phyloP scores from a whole-genome alignment of 2,329 filamentous ascomycete species.

The Nemania sp. region DNA sequence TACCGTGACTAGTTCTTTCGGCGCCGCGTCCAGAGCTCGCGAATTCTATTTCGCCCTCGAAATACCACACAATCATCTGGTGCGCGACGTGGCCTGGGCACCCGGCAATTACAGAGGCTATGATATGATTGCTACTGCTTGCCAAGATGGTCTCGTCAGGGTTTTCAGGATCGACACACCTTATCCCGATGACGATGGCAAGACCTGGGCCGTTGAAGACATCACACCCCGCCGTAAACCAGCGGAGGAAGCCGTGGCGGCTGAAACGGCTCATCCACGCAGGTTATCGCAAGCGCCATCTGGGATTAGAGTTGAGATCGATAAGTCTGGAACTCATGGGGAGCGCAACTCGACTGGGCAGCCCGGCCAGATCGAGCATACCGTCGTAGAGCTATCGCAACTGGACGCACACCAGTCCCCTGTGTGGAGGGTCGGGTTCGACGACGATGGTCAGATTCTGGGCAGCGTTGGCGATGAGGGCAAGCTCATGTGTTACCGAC shows the following conservation, averaged over 20 bases:
- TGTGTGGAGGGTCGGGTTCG: slow-evolving; percentile 76
- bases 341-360: slow-evolving; percentile 59
- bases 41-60: slow-evolving; percentile 86
- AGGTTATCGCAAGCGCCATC: slow-evolving; percentile 46
- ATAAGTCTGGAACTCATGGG: slow-evolving; percentile 51
- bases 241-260: slow-evolving; percentile 7
- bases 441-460: slow-evolving; percentile 70
- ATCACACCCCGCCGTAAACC: slow-evolving; percentile 44
- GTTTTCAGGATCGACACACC: slow-evolving; percentile 81
- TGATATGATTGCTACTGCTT: slow-evolving; percentile 88
- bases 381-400: slow-evolving; percentile 64
- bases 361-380: slow-evolving; percentile 68
- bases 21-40: slow-evolving; percentile 60
- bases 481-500: slow-evolving; percentile 63
- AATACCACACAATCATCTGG: slow-evolving; percentile 73
- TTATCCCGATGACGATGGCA: slow-evolving; percentile 49
- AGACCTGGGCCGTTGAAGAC: slow-evolving; percentile 53
- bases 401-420: slow-evolving; percentile 70
- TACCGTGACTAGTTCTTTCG: slow-evolving; percentile 55
- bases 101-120: slow-evolving; percentile 87
- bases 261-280: slow-evolving; percentile 20
- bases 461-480: slow-evolving; percentile 79
- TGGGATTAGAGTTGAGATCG: slow-evolving; percentile 56
- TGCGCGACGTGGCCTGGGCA: slow-evolving; percentile 90
- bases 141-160: slow-evolving; percentile 86